These are phyloP conservation scores for Erigeron philadelphicus DNA, from an alignment of 140 eudicot genomes.

Conservation along the genomic window DNA sequence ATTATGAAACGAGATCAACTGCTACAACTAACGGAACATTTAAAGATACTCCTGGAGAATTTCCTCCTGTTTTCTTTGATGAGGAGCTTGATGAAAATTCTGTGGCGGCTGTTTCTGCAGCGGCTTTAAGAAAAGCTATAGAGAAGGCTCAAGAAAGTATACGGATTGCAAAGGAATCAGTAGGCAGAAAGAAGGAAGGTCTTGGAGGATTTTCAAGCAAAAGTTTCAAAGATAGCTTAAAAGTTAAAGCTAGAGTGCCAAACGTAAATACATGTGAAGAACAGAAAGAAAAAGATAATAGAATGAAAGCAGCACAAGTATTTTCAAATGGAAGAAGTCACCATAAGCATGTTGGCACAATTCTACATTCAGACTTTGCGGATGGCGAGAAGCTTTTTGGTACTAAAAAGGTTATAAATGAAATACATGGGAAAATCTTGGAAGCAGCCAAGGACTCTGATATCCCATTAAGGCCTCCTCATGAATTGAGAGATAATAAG, in stretches of 20 bases:
- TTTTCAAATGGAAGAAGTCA: constrained; percentile 24
- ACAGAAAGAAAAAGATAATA: constrained; percentile 30
- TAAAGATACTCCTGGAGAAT: constrained; percentile 31
- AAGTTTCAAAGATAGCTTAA: constrained; percentile 42
- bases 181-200: constrained; percentile 63
- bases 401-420: constrained; percentile 27
- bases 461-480: constrained; percentile 19
- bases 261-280: constrained; percentile 27
- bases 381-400: constrained; percentile 29
- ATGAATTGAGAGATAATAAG: constrained; percentile 23
- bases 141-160: constrained; percentile 93
- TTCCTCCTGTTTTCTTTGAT: constrained; percentile 37
- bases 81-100: constrained; percentile 82
- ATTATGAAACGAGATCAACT: constrained; percentile 26
- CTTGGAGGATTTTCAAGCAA: constrained; percentile 38
- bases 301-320: constrained; percentile 24
- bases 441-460: constrained; percentile 34
- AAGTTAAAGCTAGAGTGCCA: constrained; percentile 38
- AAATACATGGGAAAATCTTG: constrained; percentile 26
- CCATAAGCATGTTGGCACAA: constrained; percentile 23
- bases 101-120: constrained; percentile 69
- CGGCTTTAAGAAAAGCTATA: constrained; percentile 76
- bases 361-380: constrained; percentile 14
- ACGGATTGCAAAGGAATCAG: constrained; percentile 68
- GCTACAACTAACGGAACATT: constrained; percentile 24